These are phyloP conservation scores for Apiospora marii DNA, from an alignment of 2,329 filamentous ascomycete species.

Conservation along the genomic window DNA sequence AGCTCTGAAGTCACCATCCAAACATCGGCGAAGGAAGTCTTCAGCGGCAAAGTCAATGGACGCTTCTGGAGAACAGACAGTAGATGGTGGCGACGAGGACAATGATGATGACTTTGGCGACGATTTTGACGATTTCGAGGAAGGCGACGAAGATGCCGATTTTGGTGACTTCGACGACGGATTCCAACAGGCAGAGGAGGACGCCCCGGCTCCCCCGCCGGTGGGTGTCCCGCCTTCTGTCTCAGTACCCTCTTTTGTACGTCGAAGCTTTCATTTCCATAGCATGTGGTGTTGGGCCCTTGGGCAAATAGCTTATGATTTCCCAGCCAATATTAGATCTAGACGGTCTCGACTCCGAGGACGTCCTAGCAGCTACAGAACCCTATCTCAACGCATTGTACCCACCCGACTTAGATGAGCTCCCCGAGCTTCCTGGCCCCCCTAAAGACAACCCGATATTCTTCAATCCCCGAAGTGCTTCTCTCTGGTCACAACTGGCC, in stretches of 20 bases:
- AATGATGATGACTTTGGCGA: slow-evolving; percentile 62
- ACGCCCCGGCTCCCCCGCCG: slow-evolving; percentile 40
- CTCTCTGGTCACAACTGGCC: slow-evolving; percentile 95
- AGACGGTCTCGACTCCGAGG: slow-evolving; percentile 65
- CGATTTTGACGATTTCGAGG: slow-evolving; percentile 70
- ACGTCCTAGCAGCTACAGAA: slow-evolving; percentile 67
- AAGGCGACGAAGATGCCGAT: slow-evolving; percentile 61
- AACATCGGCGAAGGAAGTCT: slow-evolving; percentile 40
- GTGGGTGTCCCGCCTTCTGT: slow-evolving; percentile 44
- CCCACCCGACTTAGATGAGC: slow-evolving; percentile 62
- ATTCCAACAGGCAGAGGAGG: slow-evolving; percentile 65
- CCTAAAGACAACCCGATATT: slow-evolving; percentile 72
- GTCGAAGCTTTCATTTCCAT: slow-evolving; percentile 47
- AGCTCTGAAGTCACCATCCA: slow-evolving; percentile 38
- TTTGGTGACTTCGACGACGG: slow-evolving; percentile 78
- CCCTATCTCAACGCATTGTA: slow-evolving; percentile 75
- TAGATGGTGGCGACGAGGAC: slow-evolving; percentile 41
- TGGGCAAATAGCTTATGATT: slow-evolving; percentile 21
- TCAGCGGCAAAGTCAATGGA: slow-evolving; percentile 38
- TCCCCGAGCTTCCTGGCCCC: slow-evolving; percentile 58
- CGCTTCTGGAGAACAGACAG: slow-evolving; percentile 40
- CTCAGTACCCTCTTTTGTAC: slow-evolving; percentile 52
- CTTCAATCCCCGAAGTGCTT: slow-evolving; percentile 84
- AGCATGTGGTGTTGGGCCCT: slow-evolving; percentile 29
- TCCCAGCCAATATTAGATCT: slow-evolving; percentile 73